Base-by-base conservation (phyloP, 192 early-diverging fungal species). In the Rhizophagus clarus region DNA sequence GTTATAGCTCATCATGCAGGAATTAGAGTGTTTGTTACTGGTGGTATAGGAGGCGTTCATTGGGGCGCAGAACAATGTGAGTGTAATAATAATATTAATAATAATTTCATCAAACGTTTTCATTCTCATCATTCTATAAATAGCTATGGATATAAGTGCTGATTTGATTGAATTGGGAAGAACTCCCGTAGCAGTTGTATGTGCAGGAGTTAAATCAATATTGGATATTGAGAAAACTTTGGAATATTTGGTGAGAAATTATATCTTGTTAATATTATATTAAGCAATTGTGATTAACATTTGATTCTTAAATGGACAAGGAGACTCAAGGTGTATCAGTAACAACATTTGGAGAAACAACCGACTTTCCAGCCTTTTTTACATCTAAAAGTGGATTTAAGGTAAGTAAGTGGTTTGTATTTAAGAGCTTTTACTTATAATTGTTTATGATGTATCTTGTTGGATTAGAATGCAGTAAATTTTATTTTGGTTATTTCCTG, bases 191-290 rank as follows among this genome's bases (percentile, higher is more conserved):
- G 89, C 98, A 0, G 98, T 99, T 4, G 92, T 99, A 1, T 99
- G 97, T 84, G 95, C 98, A 0, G 98, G 98, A 74, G 96, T 94
- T 20, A 99, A 99, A 80, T 93, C 94, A n/a, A 99, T 99, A 45
- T 86, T 99, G 28, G 97, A 98, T 82, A 94, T 99, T 83, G 90
- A 86, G 72, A 92, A 92, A 76, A 99, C 98, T 0, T 85, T 99
- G 9, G 98, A 99, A 83, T 94, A 90, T 72, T 82, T 98, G 69
- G 90, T 85, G 63, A 74, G 73, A 15, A 61, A 76, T 32, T 32
- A 22, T 11, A 62, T 15, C 8, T 8, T 17, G 26, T 60, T 12
- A 29, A 11, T 68, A 20, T 2, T 2, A 29, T 20, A 45, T n/a
- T 4, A 24, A 63, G 73, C 56, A 76, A 69, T 26, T 9, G 10